Base-by-base conservation (phyloP, 345 rosid species). In the Murraya koenigii region DNA sequence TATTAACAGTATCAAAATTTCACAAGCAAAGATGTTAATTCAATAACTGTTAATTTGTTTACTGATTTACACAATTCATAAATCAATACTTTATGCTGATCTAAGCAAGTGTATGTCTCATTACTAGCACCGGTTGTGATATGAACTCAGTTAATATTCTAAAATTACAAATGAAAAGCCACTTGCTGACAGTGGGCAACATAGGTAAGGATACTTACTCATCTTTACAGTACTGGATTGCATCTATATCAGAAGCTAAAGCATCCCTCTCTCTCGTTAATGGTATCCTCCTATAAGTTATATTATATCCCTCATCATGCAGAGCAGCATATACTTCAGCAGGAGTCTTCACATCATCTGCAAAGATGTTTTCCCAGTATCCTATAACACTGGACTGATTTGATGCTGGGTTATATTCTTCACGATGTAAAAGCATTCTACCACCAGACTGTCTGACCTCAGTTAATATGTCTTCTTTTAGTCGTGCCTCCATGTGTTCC, bases 181-280 rank as follows among this genome's bases (percentile, higher is more conserved):
- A 32, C 23, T 25, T 25, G 60, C 19, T n/a, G 36, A 77, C 26
- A 32, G 54, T 26, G 75, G 22, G 36, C 26, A 75, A 69, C 35
- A 44, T 54, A 38, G 72, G 67, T 47, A 28, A 55, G 77, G 81
- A 69, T 74, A 86, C 98, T 89, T 81, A 94, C 99, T 91, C 90
- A 66, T 92, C 93, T 82, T 88, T 81, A 64, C 91, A 82, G 80
- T 72, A 71, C 76, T 96, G 99, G 72, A 93, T 88, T 36, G 94
- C 92, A 81, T 96, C 98, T 38, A 96, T 85, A 79, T 96, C 98
- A 22, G 94, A 87, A 80, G 97, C 94, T 76, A 96, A 84, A 67
- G 98, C 92, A 41, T 91, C 97, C 86, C 92, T 95, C 86, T 93
- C 98, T 85, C 98, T 81, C 20, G 99, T 92, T 71, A 96, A 82